Evolutionary conservation across 768 basidiomycete species (phyloP).

Genomic region (Infundibulicybe gibba): DNA sequence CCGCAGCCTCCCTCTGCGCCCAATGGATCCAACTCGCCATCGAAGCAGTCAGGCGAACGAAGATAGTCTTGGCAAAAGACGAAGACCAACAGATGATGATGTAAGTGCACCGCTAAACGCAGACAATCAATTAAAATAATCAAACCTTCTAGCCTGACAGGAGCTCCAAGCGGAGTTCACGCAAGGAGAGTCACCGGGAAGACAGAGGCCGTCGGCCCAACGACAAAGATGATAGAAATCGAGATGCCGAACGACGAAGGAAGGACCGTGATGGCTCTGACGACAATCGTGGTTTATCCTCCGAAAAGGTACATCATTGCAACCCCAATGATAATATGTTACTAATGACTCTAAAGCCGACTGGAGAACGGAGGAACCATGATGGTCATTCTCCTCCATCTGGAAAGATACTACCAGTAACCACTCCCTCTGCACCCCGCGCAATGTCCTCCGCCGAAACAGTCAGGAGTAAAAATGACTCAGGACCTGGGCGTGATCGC

Average conservation of each 20-base stretch:
- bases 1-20: constrained; percentile 52
- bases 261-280: constrained; percentile 60
- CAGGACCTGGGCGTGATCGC: constrained; percentile 33
- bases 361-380: constrained; percentile 50
- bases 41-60: constrained; percentile 46
- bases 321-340: constrained; percentile 4
- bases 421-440: constrained; percentile 66
- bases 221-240: constrained; percentile 70
- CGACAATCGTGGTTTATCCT: constrained; percentile 39
- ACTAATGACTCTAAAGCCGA: constrained; percentile 23
- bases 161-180: constrained; percentile 74
- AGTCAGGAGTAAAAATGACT: constrained; percentile 39
- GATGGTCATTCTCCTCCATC: constrained; percentile 42
- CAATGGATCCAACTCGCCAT: constrained; percentile 51
- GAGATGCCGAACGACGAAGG: constrained; percentile 66
- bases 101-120: constrained; percentile 35
- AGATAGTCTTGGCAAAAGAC: constrained; percentile 70
- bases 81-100: constrained; percentile 69
- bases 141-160: constrained; percentile 54
- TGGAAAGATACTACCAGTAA: constrained; percentile 46
- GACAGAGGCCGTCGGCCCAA: constrained; percentile 62
- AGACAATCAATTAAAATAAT: constrained; percentile 8
- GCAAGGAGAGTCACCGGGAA: constrained; percentile 75
- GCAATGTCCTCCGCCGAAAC: constrained; percentile 58
- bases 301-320: constrained; percentile 55